Percentiles rank a stretch among this genome's conserved stretches.
These are phyloP conservation scores for Nicotiana tabacum DNA, from an alignment of 257 asterid genomes.

Conservation along the genomic window DNA sequence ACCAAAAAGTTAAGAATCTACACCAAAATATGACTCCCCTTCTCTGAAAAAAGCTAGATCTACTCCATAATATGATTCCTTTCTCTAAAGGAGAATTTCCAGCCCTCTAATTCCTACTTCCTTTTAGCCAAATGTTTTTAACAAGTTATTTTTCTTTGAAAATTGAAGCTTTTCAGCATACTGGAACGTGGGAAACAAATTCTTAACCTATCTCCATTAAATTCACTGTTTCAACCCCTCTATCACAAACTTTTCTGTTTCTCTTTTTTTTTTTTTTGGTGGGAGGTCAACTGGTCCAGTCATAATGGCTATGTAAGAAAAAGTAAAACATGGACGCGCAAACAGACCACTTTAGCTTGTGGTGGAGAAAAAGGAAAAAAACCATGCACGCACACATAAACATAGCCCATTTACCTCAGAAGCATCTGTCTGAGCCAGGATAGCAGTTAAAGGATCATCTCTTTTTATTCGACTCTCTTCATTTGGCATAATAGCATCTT, in stretches of 20 bases:
- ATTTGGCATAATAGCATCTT: slow-evolving; percentile 87
- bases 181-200: background rate
- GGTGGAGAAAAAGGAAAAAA: background rate
- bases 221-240: background rate
- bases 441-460: slow-evolving; percentile 90
- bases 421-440: slow-evolving; percentile 74
- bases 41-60: no score
- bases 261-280: background rate
- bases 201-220: background rate
- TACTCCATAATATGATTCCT: no score
- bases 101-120: background rate
- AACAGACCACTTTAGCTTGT: slow-evolving; percentile 41
- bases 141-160: slow-evolving; percentile 1
- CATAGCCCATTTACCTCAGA: slow-evolving; percentile 49
- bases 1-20: no score
- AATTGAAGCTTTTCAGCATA: background rate
- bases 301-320: background rate
- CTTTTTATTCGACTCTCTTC: slow-evolving; percentile 90
- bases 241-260: background rate
- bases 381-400: background rate
- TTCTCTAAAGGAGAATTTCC: background rate
- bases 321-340: background rate
- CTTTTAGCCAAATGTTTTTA: background rate
- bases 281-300: slow-evolving; percentile 4
- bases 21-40: no score